A percentile compares a stretch with the other conserved stretches of the same genome.
Conservation (phyloP, 75 land plant species). For the Gnetum montanum region DNA sequence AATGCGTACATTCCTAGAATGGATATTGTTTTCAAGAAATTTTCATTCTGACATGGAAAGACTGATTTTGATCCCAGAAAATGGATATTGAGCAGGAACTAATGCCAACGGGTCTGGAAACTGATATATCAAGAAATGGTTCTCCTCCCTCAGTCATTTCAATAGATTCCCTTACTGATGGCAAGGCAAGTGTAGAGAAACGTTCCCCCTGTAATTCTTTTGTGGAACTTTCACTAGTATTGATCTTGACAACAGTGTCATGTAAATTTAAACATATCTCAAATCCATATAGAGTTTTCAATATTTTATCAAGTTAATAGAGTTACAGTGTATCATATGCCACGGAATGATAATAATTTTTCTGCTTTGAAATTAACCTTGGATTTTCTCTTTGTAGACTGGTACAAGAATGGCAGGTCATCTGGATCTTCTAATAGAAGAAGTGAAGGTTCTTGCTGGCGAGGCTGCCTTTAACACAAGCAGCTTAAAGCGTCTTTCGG, state of each 20-base stretch:
- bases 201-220: too few relatives aligned
- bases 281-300: too few relatives aligned
- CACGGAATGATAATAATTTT: too few relatives aligned
- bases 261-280: too few relatives aligned
- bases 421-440: conserved; percentile 82
- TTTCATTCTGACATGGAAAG: not conserved
- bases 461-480: conserved; percentile 89
- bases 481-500: conserved; percentile 71
- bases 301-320: too few relatives aligned
- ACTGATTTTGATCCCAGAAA: not conserved
- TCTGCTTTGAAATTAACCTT: too few relatives aligned
- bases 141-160: not conserved
- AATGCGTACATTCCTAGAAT: not conserved
- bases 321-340: too few relatives aligned
- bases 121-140: not conserved
- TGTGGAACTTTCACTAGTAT: too few relatives aligned
- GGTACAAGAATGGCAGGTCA: conserved; percentile 68
- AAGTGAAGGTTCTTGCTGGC: conserved; percentile 95
- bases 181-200: not conserved
- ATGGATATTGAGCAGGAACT: not conserved
- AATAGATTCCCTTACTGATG: not conserved
- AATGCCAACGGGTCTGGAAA: not conserved
- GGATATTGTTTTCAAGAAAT: not conserved
- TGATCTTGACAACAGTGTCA: too few relatives aligned
- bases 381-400: too few relatives aligned